These are phyloP conservation scores for Knoxia roxburghii DNA, from an alignment of 257 asterid species.

Conservation along the genomic window DNA sequence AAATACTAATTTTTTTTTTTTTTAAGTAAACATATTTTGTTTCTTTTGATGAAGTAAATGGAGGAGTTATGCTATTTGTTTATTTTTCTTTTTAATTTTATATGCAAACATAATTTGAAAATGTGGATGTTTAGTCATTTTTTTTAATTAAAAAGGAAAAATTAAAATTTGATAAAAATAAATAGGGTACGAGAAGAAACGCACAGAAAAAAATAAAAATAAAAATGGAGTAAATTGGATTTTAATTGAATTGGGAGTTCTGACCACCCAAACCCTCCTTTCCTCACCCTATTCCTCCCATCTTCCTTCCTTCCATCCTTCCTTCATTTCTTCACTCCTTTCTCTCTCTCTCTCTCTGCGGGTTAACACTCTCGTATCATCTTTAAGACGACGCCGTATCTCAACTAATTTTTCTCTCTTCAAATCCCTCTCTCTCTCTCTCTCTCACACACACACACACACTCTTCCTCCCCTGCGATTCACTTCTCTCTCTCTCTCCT, in stretches of 20 bases:
- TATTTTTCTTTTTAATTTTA: too few relatives aligned
- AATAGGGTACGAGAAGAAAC: too few relatives aligned
- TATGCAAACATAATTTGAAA: too few relatives aligned
- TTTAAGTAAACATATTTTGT: too few relatives aligned
- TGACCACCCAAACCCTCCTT: constrained; percentile 70
- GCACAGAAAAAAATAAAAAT: too few relatives aligned
- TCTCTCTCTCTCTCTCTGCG: constrained; percentile 4
- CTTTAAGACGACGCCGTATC: neutral
- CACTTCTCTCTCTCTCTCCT: constrained; percentile 19
- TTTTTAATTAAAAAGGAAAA: too few relatives aligned
- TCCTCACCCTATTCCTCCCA: neutral
- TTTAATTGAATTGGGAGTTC: constrained; percentile 41
- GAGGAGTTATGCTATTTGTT: too few relatives aligned
- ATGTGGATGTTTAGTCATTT: too few relatives aligned
- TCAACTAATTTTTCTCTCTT: constrained; percentile 11
- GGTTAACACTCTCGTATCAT: constrained; percentile 1
- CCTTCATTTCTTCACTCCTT: neutral
- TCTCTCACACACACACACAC: neutral
- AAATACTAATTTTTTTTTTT: too few relatives aligned
- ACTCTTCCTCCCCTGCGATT: neutral
- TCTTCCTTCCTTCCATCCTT: neutral
- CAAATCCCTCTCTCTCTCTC: neutral
- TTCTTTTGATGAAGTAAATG: too few relatives aligned
- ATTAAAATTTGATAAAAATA: too few relatives aligned
- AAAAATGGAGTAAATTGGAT: neutral